These are phyloP conservation scores for Terana coerulea DNA, from an alignment of 768 basidiomycete species.

Conservation along the genomic window DNA sequence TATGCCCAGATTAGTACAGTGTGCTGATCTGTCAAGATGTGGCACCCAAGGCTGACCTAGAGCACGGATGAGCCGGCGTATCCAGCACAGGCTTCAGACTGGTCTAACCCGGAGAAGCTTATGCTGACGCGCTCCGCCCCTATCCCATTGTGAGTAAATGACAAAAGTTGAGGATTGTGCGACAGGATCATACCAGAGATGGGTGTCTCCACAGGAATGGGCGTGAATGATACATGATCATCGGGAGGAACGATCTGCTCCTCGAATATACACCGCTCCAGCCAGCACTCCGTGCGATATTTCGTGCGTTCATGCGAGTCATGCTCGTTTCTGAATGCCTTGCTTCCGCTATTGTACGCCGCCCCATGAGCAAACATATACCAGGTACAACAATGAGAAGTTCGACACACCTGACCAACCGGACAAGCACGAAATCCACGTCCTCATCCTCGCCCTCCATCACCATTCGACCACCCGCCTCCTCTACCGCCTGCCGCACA, in stretches of 20 bases:
- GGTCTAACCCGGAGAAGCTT: slow-evolving; percentile 74
- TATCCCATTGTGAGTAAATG: slow-evolving; percentile 19
- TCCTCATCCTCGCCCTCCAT: slow-evolving; percentile 36
- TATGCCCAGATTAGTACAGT: slow-evolving; percentile 3
- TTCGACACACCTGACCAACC: slow-evolving; percentile 61
- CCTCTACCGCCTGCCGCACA: slow-evolving; percentile 59
- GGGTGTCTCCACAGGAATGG: slow-evolving; percentile 57
- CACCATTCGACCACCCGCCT: slow-evolving; percentile 51
- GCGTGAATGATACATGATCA: slow-evolving; percentile 68
- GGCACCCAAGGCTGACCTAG: slow-evolving; percentile 44
- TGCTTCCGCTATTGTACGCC: slow-evolving; percentile 54
- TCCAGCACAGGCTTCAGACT: slow-evolving; percentile 63
- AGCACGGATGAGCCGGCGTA: slow-evolving; percentile 61
- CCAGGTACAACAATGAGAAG: neutral
- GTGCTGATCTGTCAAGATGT: neutral
- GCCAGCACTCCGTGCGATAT: slow-evolving; percentile 91
- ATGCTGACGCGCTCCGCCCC: slow-evolving; percentile 56
- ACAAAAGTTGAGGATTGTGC: neutral
- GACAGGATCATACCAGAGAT: slow-evolving; percentile 43
- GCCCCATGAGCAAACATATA: neutral
- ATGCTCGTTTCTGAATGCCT: slow-evolving; percentile 55
- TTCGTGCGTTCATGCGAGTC: slow-evolving; percentile 43
- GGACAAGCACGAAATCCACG: slow-evolving; percentile 64
- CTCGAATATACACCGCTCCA: slow-evolving; percentile 79
- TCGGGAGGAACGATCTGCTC: slow-evolving; percentile 65